Evolutionary conservation across 768 basidiomycete genomes (phyloP).

Genomic region (Hebeloma cylindrosporum): DNA sequence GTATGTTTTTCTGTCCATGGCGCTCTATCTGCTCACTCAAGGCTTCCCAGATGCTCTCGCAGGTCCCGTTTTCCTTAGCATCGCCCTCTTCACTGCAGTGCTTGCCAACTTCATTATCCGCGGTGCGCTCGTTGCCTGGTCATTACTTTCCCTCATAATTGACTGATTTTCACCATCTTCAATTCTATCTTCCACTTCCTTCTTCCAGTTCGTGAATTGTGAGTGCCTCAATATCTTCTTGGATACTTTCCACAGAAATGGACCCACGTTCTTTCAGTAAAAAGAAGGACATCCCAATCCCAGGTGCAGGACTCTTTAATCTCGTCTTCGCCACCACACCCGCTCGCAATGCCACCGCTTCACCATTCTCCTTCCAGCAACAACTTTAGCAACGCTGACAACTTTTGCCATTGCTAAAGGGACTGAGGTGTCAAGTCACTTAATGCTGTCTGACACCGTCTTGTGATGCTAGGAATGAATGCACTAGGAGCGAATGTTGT

Average conservation of each 20-base stretch:
- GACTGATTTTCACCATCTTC: constrained; percentile 12
- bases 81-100: constrained; percentile 82
- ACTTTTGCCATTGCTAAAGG: too few species aligned
- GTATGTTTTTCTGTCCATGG: constrained; percentile 41
- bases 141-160: constrained; percentile 6
- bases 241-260: neutral
- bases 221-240: constrained; percentile 12
- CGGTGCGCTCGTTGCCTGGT: constrained; percentile 45
- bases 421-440: too few species aligned
- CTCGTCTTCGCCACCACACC: constrained; percentile 7
- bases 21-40: neutral
- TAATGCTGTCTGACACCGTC: too few species aligned
- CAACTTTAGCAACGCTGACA: too few species aligned
- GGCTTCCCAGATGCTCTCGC: constrained; percentile 62
- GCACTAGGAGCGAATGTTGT: too few species aligned
- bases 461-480: too few species aligned
- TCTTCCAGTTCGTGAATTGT: constrained; percentile 61
- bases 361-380: constrained; percentile 17
- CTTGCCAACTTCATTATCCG: constrained; percentile 87
- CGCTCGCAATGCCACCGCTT: constrained; percentile 2
- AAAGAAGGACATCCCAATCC: constrained; percentile 25
- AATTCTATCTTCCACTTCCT: neutral
- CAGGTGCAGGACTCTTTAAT: constrained; percentile 18
- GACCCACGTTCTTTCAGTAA: constrained; percentile 12
- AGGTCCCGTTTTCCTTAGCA: constrained; percentile 83